A percentile compares a stretch with the other conserved stretches of the same genome.
Conservation (phyloP, 768 basidiomycete genomes). For the Lactarius hengduanensis region DNA sequence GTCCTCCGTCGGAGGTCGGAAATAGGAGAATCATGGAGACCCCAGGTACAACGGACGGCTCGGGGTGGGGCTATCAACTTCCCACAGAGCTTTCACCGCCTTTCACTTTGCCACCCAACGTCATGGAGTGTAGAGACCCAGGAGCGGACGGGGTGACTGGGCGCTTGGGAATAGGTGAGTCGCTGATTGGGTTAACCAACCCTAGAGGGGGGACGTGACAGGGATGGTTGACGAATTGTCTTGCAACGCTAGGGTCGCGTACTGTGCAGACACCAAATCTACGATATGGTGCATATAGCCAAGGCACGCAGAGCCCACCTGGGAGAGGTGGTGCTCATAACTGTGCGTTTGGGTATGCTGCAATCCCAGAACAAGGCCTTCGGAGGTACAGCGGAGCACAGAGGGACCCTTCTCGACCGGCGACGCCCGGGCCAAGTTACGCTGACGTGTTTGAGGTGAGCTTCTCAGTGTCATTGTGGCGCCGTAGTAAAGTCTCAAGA, state of each 20-base stretch:
- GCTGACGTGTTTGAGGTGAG: slow-evolving; percentile 29
- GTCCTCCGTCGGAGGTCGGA: slow-evolving; percentile 24
- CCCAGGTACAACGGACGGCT: slow-evolving; percentile 14
- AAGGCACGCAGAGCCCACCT: slow-evolving; percentile 24
- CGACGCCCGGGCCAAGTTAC: slow-evolving; percentile 25
- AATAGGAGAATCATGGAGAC: slow-evolving; percentile 22
- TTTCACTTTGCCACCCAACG: slow-evolving; percentile 24
- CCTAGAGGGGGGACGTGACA: not conserved
- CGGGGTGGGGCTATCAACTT: slow-evolving; percentile 26
- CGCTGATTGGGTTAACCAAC: not conserved
- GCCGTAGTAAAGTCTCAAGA: not conserved
- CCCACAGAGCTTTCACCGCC: slow-evolving; percentile 25
- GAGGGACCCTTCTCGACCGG: slow-evolving; percentile 26
- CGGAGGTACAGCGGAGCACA: slow-evolving; percentile 27
- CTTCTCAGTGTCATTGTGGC: slow-evolving; percentile 7
- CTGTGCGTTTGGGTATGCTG: slow-evolving; percentile 21
- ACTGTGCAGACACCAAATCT: slow-evolving; percentile 22
- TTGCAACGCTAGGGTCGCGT: slow-evolving; percentile 16
- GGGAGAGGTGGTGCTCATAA: slow-evolving; percentile 23
- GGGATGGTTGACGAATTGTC: not conserved
- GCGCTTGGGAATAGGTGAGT: slow-evolving; percentile 23
- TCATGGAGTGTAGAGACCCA: slow-evolving; percentile 24
- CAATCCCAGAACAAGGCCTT: slow-evolving; percentile 22
- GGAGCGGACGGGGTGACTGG: slow-evolving; percentile 17
- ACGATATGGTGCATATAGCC: slow-evolving; percentile 16